Percentiles rank a stretch among this genome's conserved stretches.
Conservation (phyloP, 116 monocot species). For the Phalaenopsis hybrid region DNA sequence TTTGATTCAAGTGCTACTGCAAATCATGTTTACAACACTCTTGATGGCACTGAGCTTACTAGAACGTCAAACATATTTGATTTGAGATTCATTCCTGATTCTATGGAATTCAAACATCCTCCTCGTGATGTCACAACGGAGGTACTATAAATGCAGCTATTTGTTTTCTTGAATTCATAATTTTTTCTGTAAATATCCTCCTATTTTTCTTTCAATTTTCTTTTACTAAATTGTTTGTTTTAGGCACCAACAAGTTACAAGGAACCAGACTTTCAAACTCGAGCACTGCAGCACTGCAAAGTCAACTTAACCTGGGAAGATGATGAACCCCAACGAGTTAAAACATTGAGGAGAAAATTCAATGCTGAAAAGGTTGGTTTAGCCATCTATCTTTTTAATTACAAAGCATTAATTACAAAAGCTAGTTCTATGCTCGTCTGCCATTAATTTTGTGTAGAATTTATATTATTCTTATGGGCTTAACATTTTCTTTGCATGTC, state of each 20-base stretch:
- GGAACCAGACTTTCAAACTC: conserved; percentile 65
- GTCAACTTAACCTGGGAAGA: conserved; percentile 91
- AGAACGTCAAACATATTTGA: conserved; percentile 87
- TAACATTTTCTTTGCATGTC: not conserved
- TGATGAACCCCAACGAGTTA: conserved; percentile 74
- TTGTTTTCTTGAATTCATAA: not conserved
- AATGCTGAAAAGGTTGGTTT: conserved; percentile 53
- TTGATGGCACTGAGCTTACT: conserved; percentile 73
- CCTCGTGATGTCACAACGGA: conserved; percentile 64
- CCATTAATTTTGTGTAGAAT: not conserved
- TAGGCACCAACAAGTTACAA: conserved; percentile 71
- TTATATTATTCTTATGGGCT: not conserved
- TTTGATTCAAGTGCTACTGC: conserved; percentile 90
- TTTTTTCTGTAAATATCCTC: not conserved
- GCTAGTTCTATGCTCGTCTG: not conserved
- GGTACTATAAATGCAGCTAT: conserved; percentile 29
- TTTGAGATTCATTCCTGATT: conserved; percentile 80
- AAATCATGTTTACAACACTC: conserved; percentile 66
- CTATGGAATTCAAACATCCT: conserved; percentile 68
- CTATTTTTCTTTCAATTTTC: not conserved
- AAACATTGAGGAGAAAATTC: conserved; percentile 65
- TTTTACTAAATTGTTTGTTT: not conserved
- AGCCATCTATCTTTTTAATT: not conserved
- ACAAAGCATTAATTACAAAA: not conserved
- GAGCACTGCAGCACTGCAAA: conserved; percentile 82